Evolutionary conservation across 495 filamentous ascomycete genomes (phyloP), one percentile per base, ranked within the genome.

Genomic region (Trichocladium uniseriatum): DNA sequence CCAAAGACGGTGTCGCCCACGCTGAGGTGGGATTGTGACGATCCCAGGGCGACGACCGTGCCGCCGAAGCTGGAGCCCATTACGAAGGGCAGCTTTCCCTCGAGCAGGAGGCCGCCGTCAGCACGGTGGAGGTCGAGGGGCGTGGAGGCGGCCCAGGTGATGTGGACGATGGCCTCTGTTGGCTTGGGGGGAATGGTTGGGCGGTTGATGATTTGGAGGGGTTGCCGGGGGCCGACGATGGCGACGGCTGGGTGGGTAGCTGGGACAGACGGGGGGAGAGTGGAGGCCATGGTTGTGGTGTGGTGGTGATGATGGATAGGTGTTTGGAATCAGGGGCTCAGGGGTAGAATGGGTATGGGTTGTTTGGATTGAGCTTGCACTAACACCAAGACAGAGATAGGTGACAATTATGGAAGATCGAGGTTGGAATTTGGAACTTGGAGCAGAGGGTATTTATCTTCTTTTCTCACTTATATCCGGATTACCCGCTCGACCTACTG

Each of bases 101-200:
- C 56, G 22, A 76, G 56, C 3, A 72, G 43, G 1, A 79, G 59
- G 7, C 71, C 74, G 32, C 75, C 71, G 50, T 75, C 73, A 34
- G 69, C 71, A 53, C 76, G 70, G 59, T 79, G 77, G 27, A 79
- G 62, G 55, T 79, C 74, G 1, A 79, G 61, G 0, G 77, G 77
- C 14, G 72, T 72, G 13, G 76, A 76, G 15, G 74, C 62, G 5
- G 74, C 77, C 71, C 71, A 78, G 44, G 70, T 56, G 5, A 72
- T 65, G 29, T 66, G 58, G 24, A 76, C 51, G 14, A 60, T 52
- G 34, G 71, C 61, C 49, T 75, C 72, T 35, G 56, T 56, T 2
- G 45, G 52, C n/a, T 31, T 43, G 7, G 72, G 74, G 19, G 63
- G 20, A 42, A 63, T 45, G 5, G 72, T 75, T 6, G 70, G 65